These are phyloP conservation scores for Neurospora sp. DNA, from an alignment of 495 filamentous ascomycete genomes.

Conservation along the genomic window DNA sequence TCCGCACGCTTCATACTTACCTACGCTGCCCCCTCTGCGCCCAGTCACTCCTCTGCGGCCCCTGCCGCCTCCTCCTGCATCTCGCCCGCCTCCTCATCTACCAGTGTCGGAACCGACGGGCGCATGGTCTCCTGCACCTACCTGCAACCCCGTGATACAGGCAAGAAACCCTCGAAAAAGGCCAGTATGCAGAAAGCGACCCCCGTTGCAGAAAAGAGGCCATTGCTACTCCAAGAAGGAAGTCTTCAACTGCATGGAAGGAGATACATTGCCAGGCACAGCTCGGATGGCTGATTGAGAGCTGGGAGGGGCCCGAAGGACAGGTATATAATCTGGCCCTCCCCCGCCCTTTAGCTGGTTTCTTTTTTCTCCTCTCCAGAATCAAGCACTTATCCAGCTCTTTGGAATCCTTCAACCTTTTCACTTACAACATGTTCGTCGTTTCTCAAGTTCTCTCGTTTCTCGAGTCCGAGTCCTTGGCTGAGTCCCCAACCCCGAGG, in stretches of 20 bases:
- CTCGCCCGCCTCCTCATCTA: no score
- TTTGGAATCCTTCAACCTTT: neutral
- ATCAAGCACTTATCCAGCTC: neutral
- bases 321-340: neutral
- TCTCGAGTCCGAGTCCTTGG: neutral
- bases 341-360: neutral
- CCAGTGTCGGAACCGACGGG: neutral
- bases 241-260: neutral
- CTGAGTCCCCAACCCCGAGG: neutral
- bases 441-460: neutral
- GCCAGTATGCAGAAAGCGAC: neutral
- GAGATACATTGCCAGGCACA: neutral
- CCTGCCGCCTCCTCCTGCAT: neutral
- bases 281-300: neutral
- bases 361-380: neutral
- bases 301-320: neutral
- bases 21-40: neutral
- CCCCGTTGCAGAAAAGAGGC: neutral
- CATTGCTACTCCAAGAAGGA: neutral
- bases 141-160: neutral
- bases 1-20: neutral
- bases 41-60: neutral
- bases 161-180: neutral
- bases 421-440: neutral
- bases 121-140: neutral